Evolutionary conservation across 768 basidiomycete species (phyloP), one percentile per base, ranked within the genome.

Genomic region (Tremella fuciformis): DNA sequence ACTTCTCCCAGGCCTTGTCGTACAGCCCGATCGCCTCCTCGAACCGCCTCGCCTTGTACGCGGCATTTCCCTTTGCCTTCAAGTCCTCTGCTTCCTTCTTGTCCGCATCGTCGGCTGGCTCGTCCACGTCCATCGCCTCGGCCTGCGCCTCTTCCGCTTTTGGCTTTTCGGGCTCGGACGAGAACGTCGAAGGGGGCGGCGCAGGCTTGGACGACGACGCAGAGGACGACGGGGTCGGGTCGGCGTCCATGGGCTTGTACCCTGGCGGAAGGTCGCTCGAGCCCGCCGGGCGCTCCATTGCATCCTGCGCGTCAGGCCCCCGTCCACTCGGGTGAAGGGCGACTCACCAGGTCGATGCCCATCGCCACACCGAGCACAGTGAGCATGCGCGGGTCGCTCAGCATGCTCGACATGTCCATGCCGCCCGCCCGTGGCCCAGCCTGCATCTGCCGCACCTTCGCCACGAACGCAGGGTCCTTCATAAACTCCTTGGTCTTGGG

Each of bases 41-140:
- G 66, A 98, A 90, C 46, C 87, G 82, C 60, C 88, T 84, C 69
- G 86, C 84, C 82, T 91, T 93, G 82, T 97, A 97, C 6, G 86
- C 84, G 41, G 84, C 85, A 57, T 82, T 80, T 52, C 92, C 93
- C 47, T 83, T 81, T 64, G 84, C 83, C 81, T 97, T 97, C 60
- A 86, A 83, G 24, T 82, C 85, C 70, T 88, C 83, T 0, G 93
- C 90, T 55, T 86, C 83, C 71, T 84, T 85, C 81, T 89, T 91
- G 44, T 82, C 83, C 60, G 82, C 82, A 0, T 83, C 86, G 53
- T 90, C 88, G 51, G 87, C 86, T 2, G 81, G 86, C 2, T 81
- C 82, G 19, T 62, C 60, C 21, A 47, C 85, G 56, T 89, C 88
- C 55, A 87, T 86, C 2, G 82, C 60, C 8, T 86, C 82, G 18